A percentile compares a stretch with the other conserved stretches of the same genome.
These are phyloP conservation scores for Sporothrix pallida DNA, from an alignment of 2,329 filamentous ascomycete species.

Conservation along the genomic window DNA sequence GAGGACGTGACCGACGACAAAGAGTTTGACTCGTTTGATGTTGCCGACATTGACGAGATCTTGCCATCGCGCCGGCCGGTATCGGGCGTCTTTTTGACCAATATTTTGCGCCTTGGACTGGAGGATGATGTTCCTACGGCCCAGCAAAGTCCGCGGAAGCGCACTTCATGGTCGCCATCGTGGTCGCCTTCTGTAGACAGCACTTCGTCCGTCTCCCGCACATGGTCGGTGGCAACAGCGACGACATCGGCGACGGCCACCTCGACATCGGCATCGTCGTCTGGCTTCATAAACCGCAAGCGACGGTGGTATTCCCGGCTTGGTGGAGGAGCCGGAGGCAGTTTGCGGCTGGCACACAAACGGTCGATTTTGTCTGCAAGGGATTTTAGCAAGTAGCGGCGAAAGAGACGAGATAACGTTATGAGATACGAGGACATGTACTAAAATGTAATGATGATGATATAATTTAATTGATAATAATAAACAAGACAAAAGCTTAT, in stretches of 20 bases:
- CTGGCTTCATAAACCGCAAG: neutral
- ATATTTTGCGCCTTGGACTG: neutral
- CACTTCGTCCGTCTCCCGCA: neutral
- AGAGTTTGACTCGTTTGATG: neutral
- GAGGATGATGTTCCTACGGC: neutral
- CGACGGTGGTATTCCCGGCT: slow-evolving; percentile 28
- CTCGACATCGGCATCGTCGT: neutral
- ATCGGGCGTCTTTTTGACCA: slow-evolving; percentile 5
- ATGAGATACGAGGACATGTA: neutral
- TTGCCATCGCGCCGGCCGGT: neutral
- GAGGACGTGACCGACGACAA: neutral
- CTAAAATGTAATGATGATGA: neutral
- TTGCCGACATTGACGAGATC: slow-evolving; percentile 1
- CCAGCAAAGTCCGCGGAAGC: neutral
- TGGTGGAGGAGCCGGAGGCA: slow-evolving; percentile 12
- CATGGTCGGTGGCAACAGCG: neutral
- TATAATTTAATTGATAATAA: neutral
- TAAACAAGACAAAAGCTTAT: neutral
- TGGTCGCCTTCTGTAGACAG: neutral
- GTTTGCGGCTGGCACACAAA: neutral
- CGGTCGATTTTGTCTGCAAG: neutral
- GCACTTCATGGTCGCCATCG: slow-evolving; percentile 2
- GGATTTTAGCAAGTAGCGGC: neutral
- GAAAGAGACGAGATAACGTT: neutral
- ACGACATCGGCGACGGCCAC: neutral